phyloP scores from a whole-genome alignment of 805 yeast genomes.

The Candida saitoana region DNA sequence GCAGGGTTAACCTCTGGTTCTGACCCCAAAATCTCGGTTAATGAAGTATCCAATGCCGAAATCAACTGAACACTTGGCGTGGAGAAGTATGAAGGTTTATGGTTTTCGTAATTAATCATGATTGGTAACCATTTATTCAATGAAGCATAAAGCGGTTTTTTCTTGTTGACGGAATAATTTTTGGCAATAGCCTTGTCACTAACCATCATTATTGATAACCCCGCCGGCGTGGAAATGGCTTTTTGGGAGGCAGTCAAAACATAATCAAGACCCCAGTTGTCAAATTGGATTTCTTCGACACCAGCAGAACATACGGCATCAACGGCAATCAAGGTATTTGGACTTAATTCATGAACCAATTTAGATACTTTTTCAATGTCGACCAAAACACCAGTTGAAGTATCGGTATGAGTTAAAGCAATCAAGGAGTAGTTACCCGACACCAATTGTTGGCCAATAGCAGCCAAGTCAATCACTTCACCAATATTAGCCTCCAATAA shows the following conservation, averaged over 20 bases:
- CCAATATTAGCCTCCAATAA: conserved; percentile 7
- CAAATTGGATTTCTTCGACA: conserved; percentile 12
- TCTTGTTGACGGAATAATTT: background rate
- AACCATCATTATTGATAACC: conserved; percentile 6
- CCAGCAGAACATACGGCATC: conserved; percentile 11
- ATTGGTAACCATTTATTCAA: conserved; percentile 10
- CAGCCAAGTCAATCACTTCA: conserved; percentile 4
- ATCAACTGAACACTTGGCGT: conserved; percentile 9
- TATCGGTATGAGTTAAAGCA: conserved; percentile 9
- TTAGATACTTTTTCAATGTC: conserved; percentile 6
- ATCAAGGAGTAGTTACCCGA: conserved; percentile 2
- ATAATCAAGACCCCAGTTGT: conserved; percentile 14
- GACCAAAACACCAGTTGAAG: conserved; percentile 9
- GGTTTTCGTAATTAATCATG: conserved; percentile 8
- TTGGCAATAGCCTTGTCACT: conserved; percentile 6
- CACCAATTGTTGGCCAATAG: conserved; percentile 3
- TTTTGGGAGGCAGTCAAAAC: conserved; percentile 9
- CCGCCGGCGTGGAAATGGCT: conserved; percentile 8
- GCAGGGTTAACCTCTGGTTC: conserved; percentile 6
- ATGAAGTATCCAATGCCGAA: conserved; percentile 7
- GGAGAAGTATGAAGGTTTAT: conserved; percentile 9
- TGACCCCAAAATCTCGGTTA: conserved; percentile 8
- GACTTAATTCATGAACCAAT: conserved; percentile 6
- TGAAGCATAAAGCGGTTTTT: conserved; percentile 6
- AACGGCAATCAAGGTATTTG: conserved; percentile 9